Conservation (phyloP, 768 basidiomycete species). For the Asterophora parasitica region DNA sequence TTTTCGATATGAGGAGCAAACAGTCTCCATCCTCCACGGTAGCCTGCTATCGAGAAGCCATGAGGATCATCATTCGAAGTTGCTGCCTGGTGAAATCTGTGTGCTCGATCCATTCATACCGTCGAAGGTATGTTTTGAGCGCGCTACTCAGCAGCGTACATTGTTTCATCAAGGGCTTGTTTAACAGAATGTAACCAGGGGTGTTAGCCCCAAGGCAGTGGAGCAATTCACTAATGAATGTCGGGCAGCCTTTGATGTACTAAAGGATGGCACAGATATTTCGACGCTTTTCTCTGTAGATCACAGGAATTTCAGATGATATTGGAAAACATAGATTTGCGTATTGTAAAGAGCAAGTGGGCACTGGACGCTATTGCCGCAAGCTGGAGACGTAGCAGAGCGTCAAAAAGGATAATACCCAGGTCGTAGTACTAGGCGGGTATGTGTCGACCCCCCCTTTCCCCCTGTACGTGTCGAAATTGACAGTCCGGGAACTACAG, state of each 20-base stretch:
- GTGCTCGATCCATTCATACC: conserved; percentile 13
- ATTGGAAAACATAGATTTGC: not conserved
- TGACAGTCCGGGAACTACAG: too few species aligned
- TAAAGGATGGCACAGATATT: not conserved
- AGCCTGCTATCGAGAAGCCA: not conserved
- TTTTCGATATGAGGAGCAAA: conserved; percentile 25
- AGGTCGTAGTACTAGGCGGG: too few species aligned
- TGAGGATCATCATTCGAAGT: not conserved
- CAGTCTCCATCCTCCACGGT: conserved; percentile 9
- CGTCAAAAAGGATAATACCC: too few species aligned
- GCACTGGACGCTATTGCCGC: too few species aligned
- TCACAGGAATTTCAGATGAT: not conserved
- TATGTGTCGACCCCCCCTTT: too few species aligned
- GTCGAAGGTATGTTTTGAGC: not conserved
- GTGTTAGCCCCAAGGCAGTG: not conserved
- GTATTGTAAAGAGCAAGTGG: not conserved
- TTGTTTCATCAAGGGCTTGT: not conserved
- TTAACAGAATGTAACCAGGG: conserved; percentile 4
- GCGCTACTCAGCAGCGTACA: not conserved
- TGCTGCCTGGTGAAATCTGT: not conserved
- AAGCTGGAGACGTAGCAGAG: too few species aligned
- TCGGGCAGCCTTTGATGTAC: not conserved
- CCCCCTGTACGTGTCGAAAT: too few species aligned
- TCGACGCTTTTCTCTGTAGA: not conserved
- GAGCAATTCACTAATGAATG: conserved; percentile 2